Percentiles rank a stretch among this genome's conserved stretches.
phyloP scores from a whole-genome alignment of 2,329 filamentous ascomycete genomes.

The Neofusicoccum kwambonambiense region DNA sequence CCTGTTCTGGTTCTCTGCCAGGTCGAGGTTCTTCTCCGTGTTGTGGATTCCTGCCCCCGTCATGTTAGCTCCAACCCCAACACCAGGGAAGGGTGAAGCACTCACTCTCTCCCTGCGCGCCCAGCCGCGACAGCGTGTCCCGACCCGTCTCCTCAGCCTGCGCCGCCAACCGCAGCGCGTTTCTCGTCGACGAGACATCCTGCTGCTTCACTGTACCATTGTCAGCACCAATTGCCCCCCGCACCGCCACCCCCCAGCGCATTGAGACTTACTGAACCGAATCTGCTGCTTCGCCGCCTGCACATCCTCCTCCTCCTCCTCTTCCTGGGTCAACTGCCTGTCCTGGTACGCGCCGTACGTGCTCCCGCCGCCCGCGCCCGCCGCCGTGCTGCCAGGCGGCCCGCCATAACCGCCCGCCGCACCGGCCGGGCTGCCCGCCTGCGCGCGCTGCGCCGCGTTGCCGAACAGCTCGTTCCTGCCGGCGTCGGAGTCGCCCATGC shows the following conservation, averaged over 20 bases:
- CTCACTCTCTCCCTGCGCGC: constrained; percentile 75
- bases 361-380: constrained; percentile 29
- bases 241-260: not conserved
- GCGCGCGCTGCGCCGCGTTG: constrained; percentile 51
- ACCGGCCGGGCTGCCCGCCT: constrained; percentile 23
- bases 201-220: constrained; percentile 64
- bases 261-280: constrained; percentile 46
- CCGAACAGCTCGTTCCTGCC: constrained; percentile 67
- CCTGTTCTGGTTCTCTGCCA: constrained; percentile 73
- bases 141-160: constrained; percentile 70
- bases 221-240: not conserved
- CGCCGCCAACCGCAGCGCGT: constrained; percentile 66
- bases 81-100: not conserved
- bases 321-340: constrained; percentile 77
- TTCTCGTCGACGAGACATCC: constrained; percentile 69
- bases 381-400: not conserved
- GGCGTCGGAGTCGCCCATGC: constrained; percentile 51
- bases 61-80: not conserved
- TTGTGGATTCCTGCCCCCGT: constrained; percentile 43
- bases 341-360: constrained; percentile 60
- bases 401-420: no score
- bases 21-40: constrained; percentile 78
- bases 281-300: constrained; percentile 72
- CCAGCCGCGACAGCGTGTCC: constrained; percentile 70
- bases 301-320: constrained; percentile 72